Conservation (phyloP, 352 stramenopile genomes). For the Elongisporangium prolatum region DNA sequence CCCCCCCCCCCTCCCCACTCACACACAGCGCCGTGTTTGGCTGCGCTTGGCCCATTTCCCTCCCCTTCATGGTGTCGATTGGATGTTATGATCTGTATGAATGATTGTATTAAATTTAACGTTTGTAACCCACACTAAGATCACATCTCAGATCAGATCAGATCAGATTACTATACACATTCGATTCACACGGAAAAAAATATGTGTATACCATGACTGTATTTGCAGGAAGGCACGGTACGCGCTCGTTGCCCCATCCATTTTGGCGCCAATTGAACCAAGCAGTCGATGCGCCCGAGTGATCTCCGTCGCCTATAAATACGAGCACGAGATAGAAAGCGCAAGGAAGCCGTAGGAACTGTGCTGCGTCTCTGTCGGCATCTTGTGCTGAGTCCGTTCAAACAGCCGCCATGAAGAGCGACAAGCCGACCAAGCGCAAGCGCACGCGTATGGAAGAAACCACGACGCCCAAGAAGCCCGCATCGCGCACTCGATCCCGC, state of each 20-base stretch:
- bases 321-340: neutral
- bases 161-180: neutral
- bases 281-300: neutral
- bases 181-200: neutral
- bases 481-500: neutral
- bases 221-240: neutral
- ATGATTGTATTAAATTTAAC: neutral
- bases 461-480: slow-evolving; percentile 14
- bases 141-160: neutral
- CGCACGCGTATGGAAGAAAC: slow-evolving; percentile 30
- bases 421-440: slow-evolving; percentile 38
- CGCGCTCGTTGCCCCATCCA: neutral
- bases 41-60: neutral
- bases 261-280: neutral
- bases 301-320: neutral
- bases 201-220: neutral
- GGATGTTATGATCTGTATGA: neutral
- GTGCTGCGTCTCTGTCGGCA: neutral
- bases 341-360: neutral
- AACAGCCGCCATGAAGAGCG: slow-evolving; percentile 1
- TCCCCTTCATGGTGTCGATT: neutral
- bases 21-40: neutral
- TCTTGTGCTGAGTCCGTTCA: neutral
- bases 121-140: neutral
- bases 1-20: neutral